Evolutionary conservation across 169 alveolate species (phyloP).

Genomic region (Neospora caninum): DNA sequence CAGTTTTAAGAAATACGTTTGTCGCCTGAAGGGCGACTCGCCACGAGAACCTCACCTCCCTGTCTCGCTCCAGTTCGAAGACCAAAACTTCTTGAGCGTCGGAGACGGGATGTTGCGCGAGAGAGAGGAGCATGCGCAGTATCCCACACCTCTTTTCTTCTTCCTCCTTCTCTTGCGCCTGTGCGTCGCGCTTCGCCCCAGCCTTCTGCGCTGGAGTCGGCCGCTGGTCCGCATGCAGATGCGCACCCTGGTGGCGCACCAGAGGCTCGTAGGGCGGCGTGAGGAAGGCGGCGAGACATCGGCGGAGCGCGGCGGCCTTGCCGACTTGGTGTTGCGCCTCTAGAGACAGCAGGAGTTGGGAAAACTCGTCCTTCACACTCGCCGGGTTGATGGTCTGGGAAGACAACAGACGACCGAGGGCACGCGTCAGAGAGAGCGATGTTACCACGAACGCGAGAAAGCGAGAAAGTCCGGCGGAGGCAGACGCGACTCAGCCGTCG

Average conservation of each 20-base stretch:
- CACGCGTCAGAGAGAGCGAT: not conserved
- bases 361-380: not conserved
- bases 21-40: too few species aligned
- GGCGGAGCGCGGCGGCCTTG: not conserved
- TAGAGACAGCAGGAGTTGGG: not conserved
- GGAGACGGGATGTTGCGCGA: not conserved
- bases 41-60: not conserved
- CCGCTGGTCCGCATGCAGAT: not conserved
- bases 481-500: too few species aligned
- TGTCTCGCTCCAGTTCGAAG: not conserved
- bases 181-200: not conserved
- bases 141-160: not conserved
- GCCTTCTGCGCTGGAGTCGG: not conserved
- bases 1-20: too few species aligned
- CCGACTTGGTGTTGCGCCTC: conserved; percentile 1
- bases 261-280: not conserved
- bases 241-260: not conserved
- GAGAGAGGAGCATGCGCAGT: not conserved
- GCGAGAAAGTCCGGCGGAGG: too few species aligned
- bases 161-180: not conserved
- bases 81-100: not conserved
- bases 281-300: not conserved
- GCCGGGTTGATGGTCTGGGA: not conserved
- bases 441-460: not conserved
- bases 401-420: not conserved